Evolutionary conservation across 2,329 filamentous ascomycete genomes (phyloP).

Genomic region (Pyrenophora tritici-repentis): DNA sequence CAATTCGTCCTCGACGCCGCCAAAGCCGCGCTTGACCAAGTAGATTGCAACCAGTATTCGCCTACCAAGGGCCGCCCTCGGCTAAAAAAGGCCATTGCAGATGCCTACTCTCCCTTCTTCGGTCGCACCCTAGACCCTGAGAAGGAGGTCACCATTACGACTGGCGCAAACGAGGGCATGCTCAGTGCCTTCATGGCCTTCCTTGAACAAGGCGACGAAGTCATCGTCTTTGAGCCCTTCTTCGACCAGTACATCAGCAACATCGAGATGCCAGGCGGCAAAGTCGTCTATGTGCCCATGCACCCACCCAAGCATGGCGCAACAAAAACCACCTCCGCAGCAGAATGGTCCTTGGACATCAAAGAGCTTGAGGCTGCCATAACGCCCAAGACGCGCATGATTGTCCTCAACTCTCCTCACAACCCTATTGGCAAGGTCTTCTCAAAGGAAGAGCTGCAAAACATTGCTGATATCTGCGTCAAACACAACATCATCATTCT

Average conservation of each 20-base stretch:
- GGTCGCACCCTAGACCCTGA: constrained; percentile 81
- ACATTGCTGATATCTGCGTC: constrained; percentile 85
- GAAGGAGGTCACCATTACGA: constrained; percentile 93
- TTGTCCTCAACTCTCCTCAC: constrained; percentile 86
- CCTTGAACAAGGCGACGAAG: constrained; percentile 90
- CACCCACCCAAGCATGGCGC: constrained; percentile 83
- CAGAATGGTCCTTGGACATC: constrained; percentile 88
- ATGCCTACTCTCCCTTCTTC: constrained; percentile 90
- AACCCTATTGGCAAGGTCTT: constrained; percentile 98
- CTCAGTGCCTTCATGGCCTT: constrained; percentile 98
- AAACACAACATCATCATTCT: constrained; percentile 94
- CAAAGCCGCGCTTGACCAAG: constrained; percentile 82
- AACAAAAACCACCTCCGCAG: constrained; percentile 78
- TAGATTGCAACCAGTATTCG: constrained; percentile 99
- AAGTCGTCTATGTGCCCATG: constrained; percentile 92
- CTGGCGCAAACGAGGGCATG: constrained; percentile 89
- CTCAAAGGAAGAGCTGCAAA: constrained; percentile 78
- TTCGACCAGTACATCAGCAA: constrained; percentile 99
- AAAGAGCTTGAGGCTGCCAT: constrained; percentile 80
- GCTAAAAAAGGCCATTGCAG: constrained; percentile 88
- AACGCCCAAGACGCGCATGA: constrained; percentile 90
- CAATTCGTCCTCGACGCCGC: constrained; percentile 89
- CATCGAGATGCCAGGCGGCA: constrained; percentile 97
- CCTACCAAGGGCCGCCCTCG: constrained; percentile 91
- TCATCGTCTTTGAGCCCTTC: constrained; percentile 97